Base-by-base conservation (phyloP, 495 filamentous ascomycete species). In the Symbiotaphrina buchneri region DNA sequence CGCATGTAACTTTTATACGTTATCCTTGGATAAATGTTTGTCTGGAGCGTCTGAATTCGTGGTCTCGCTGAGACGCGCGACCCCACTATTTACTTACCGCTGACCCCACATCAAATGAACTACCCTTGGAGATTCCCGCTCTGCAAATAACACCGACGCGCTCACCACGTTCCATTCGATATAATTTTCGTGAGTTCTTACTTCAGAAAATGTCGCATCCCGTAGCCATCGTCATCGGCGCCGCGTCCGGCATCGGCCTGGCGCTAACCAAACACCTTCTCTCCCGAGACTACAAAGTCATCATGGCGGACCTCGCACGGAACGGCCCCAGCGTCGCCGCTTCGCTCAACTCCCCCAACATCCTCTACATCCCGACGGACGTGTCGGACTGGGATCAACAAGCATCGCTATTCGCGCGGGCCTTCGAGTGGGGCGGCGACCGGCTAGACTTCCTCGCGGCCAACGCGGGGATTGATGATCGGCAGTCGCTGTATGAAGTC, bases 401-500 rank as follows among this genome's bases (percentile, higher is more conserved):
- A 42, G 50, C 44, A 10, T 27, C 36, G 0, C 40, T 59, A 6
- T 60, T 62, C 45, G 34, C 39, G 18, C 34, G 40, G 14, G 55
- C 53, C 0, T 49, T 42, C 24, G 40, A 48, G 21, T 53, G 44
- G 28, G 41, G 41, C 15, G 45, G 41, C 4, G 45, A 43, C 1
- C 46, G 48, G 7, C 47, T 62, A 5, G 51, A 54, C 35, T 59
- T 56, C 44, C 47, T 50, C 21, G 47, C 56, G 6, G 49, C 52
- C 0, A 60, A 62, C 36, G 56, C 56, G 4, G 56, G 58, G 2
- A 54, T 60, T 31, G 47, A 55, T 33, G 55, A 56, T 29, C 39
- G 39, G 1, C 51, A 56, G 27, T n/a, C n/a, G n/a, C n/a, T n/a
- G n/a, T n/a, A n/a, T n/a, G 47, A 49, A 33, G 48, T 56, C 31